Evolutionary conservation across 441 rosid genomes (phyloP).

Genomic region (Macaranga tanarius): DNA sequence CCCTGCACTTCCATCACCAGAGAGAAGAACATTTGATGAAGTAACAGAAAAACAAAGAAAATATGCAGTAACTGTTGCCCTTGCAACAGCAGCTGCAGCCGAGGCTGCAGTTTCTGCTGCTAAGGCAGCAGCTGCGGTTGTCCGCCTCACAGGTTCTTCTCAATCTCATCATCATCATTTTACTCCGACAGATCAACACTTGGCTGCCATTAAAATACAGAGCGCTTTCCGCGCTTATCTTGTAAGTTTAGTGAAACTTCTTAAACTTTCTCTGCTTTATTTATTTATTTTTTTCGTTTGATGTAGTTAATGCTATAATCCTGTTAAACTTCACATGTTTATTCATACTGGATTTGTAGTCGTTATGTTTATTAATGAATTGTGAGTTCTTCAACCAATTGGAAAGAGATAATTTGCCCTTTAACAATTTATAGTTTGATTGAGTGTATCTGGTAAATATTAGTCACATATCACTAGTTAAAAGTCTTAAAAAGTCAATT

Average conservation of each 20-base stretch:
- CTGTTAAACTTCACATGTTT: background rate
- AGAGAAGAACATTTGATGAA: conserved; percentile 40
- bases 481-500: conserved; percentile 1
- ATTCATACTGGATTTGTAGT: background rate
- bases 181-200: conserved; percentile 28
- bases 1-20: conserved; percentile 45
- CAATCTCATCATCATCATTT: conserved; percentile 30
- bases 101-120: conserved; percentile 92
- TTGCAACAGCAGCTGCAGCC: conserved; percentile 85
- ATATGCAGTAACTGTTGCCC: conserved; percentile 77
- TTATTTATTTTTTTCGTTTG: background rate
- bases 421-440: background rate
- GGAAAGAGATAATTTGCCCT: background rate
- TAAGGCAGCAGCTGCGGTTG: conserved; percentile 83
- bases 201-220: conserved; percentile 77
- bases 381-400: background rate
- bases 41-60: conserved; percentile 73
- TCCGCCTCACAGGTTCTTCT: conserved; percentile 51
- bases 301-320: background rate
- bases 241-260: conserved; percentile 41
- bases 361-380: no score
- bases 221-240: conserved; percentile 72
- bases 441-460: background rate
- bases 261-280: background rate
- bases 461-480: background rate